Conservation (phyloP, 352 stramenopile genomes). For the Pythium oligandrum region DNA sequence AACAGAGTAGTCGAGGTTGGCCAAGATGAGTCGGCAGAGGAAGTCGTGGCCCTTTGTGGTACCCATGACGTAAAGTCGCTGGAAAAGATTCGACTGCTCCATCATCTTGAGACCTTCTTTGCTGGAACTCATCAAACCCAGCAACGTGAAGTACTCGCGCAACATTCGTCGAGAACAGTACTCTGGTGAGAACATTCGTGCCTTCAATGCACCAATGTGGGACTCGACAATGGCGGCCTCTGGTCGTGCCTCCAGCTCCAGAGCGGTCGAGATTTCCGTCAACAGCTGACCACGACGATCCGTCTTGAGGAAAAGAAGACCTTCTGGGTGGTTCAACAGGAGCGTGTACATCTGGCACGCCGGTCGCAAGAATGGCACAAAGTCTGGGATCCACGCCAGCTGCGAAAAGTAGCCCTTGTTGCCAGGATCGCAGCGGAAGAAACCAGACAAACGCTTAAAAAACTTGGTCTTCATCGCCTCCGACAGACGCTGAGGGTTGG, state of each 20-base stretch:
- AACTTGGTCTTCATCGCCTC: conserved; percentile 93
- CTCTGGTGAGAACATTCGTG: conserved; percentile 85
- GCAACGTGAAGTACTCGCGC: conserved; percentile 86
- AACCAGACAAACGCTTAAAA: conserved; percentile 86
- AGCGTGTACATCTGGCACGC: conserved; percentile 90
- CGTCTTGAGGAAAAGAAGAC: conserved; percentile 84
- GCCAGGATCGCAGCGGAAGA: conserved; percentile 86
- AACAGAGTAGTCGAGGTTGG: conserved; percentile 86
- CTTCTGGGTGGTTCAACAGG: conserved; percentile 82
- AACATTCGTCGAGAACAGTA: conserved; percentile 83
- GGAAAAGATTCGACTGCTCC: conserved; percentile 88
- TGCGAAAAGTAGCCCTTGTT: conserved; percentile 90
- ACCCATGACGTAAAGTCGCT: conserved; percentile 82
- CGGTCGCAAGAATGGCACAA: conserved; percentile 81
- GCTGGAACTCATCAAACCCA: conserved; percentile 87
- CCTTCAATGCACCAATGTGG: conserved; percentile 83
- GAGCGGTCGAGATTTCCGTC: conserved; percentile 78
- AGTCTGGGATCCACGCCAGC: conserved; percentile 87
- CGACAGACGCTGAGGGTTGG: conserved; percentile 79
- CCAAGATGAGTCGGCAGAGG: conserved; percentile 82
- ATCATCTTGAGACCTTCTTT: conserved; percentile 89
- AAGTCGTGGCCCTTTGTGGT: conserved; percentile 87
- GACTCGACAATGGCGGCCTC: conserved; percentile 87
- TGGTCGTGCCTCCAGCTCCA: conserved; percentile 79
- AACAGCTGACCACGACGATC: conserved; percentile 79